phyloP scores from a whole-genome alignment of 345 rosid genomes.

The Pistacia vera region DNA sequence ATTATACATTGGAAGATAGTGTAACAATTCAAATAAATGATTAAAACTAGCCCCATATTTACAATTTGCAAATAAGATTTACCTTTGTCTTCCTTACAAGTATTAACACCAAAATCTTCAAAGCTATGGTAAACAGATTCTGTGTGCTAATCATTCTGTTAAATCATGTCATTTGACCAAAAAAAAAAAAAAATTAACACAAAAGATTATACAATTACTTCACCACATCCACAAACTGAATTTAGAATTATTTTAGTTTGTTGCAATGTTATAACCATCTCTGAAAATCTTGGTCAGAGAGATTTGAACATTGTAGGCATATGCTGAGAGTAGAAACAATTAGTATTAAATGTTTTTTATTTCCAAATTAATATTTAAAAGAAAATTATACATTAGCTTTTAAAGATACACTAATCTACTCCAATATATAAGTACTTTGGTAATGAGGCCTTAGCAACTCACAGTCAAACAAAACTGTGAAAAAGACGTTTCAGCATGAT shows the following conservation, averaged over 20 bases:
- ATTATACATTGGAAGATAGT: slow-evolving; percentile 1
- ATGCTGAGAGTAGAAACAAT: too few relatives aligned
- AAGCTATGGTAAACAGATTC: slow-evolving; percentile 53
- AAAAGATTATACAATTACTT: too few relatives aligned
- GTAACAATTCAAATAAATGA: not conserved
- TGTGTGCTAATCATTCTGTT: slow-evolving; percentile 71
- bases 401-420: not conserved
- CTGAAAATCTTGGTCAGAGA: too few relatives aligned
- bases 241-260: too few relatives aligned
- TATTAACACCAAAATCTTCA: slow-evolving; percentile 53
- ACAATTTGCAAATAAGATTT: not conserved
- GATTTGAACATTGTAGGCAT: too few relatives aligned
- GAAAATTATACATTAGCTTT: not conserved
- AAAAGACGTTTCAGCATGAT: not conserved
- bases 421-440: not conserved
- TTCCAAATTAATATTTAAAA: not conserved
- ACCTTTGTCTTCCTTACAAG: slow-evolving; percentile 51
- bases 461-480: not conserved
- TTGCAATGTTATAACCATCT: too few relatives aligned
- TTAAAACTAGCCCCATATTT: not conserved
- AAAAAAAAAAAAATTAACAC: not conserved
- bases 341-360: not conserved
- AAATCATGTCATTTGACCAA: not conserved
- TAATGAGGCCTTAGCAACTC: not conserved
- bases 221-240: too few relatives aligned